Percentiles rank a stretch among this genome's conserved stretches.
These are phyloP conservation scores for Prinsepia uniflora DNA, from an alignment of 306 rosid genomes.

Conservation along the genomic window DNA sequence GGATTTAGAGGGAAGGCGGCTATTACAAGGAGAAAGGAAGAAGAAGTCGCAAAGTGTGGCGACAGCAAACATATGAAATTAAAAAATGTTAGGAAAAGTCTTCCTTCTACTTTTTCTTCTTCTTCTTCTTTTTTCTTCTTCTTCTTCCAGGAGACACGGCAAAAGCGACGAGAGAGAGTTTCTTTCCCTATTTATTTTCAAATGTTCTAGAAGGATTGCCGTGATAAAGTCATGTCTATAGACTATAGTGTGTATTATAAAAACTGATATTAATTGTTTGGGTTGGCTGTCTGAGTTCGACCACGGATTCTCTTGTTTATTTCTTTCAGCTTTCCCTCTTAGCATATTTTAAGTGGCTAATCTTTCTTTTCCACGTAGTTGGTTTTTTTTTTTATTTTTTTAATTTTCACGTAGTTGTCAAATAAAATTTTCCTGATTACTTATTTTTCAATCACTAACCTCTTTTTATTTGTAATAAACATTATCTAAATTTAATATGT, in stretches of 20 bases:
- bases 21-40: constrained; percentile 35
- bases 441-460: no score
- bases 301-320: background rate
- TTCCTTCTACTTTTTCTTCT: background rate
- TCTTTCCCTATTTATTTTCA: background rate
- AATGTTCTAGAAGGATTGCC: constrained; percentile 14
- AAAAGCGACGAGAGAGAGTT: background rate
- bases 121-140: background rate
- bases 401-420: no score
- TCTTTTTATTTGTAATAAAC: no score
- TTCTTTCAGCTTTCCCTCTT: no score
- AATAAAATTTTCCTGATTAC: no score
- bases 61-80: constrained; percentile 25
- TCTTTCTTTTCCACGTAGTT: no score
- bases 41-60: constrained; percentile 59
- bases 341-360: no score
- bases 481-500: no score
- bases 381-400: no score
- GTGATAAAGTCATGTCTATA: background rate
- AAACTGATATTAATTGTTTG: no score
- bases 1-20: constrained; percentile 37
- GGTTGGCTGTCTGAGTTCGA: background rate
- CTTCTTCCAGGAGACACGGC: background rate
- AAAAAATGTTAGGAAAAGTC: background rate
- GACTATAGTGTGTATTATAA: no score